Conservation (phyloP, 345 rosid species). For the Punica granatum region DNA sequence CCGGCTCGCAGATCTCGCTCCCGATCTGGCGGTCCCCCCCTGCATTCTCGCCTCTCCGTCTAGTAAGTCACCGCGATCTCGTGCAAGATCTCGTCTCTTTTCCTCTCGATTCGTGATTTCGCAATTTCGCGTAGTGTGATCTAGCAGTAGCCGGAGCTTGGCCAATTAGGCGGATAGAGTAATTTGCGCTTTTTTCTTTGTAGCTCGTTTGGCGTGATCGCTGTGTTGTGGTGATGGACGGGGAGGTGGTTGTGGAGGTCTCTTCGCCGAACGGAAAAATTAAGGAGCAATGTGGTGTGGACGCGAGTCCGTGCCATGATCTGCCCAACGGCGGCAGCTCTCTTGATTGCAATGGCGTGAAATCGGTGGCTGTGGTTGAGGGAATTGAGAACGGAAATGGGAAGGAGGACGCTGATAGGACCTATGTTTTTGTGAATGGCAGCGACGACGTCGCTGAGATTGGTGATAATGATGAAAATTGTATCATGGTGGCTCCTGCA, state of each 20-base stretch:
- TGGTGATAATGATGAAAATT: constrained; percentile 13
- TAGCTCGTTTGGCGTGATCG: constrained; percentile 6
- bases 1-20: constrained; percentile 8
- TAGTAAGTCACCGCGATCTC: constrained; percentile 7
- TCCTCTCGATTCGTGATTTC: neutral
- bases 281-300: constrained; percentile 22
- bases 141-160: neutral
- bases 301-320: constrained; percentile 22
- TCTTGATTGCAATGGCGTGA: constrained; percentile 19
- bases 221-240: constrained; percentile 33
- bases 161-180: neutral
- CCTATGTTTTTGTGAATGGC: constrained; percentile 34
- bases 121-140: neutral
- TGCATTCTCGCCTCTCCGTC: constrained; percentile 7
- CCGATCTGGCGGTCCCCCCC: constrained; percentile 9
- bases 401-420: constrained; percentile 30
- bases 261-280: constrained; percentile 21
- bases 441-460: constrained; percentile 21
- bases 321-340: constrained; percentile 29
- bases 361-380: neutral
- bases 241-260: constrained; percentile 32
- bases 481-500: constrained; percentile 15
- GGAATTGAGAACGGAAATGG: constrained; percentile 20
- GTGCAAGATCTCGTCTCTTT: neutral
- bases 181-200: neutral